Base-by-base conservation (phyloP, 83 land plant genomes). In the Thuja plicata region DNA sequence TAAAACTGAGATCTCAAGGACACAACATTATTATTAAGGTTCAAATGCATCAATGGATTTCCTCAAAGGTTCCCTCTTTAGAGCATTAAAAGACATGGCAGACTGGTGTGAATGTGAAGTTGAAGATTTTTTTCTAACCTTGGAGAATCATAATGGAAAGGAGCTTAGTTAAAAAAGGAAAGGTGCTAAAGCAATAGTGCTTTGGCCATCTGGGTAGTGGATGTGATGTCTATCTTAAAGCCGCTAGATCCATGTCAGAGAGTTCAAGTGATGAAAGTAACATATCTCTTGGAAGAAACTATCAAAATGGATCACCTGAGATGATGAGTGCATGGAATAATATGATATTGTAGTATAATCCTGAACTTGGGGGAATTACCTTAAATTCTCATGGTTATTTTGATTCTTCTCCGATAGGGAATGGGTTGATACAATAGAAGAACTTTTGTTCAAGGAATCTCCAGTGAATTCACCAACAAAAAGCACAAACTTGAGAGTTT, bases 401-500 rank as follows among this genome's bases (percentile, higher is more conserved):
- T 60, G 87, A 62, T 86, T 66, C 87, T 86, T 86, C 76, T 86
- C 86, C 19, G 16, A 35, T 46, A 41, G 87, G 76, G 93, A 91
- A 38, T 95, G 96, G 96, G 71, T 87, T 17, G 94, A 90, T 8
- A 88, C 94, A 27, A 86, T 88, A 17, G 85, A 84, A 57, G 79
- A 90, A 57, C 78, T 66, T 13, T 7, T 91, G 55, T 81, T 89
- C 11, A 92, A 89, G 17, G 92, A 91, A 37, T 94, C 97, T 3
- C 95, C 96, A 11, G 91, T 92, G 82, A 92, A 92, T 57, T 95
- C 97, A 8, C 89, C 94, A 15, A 93, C 13, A 32, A 60, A 93
- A 34, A 94, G 93, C 86, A 93, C 95, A 40, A 94, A 88, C 85
- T 45, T 92, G 11, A 94, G 90, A 52, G 91, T 88, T 90, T 90